A percentile compares a stretch with the other conserved stretches of the same genome.
Conservation (phyloP, 2,329 filamentous ascomycete species). For the Paecilomyces niveus region DNA sequence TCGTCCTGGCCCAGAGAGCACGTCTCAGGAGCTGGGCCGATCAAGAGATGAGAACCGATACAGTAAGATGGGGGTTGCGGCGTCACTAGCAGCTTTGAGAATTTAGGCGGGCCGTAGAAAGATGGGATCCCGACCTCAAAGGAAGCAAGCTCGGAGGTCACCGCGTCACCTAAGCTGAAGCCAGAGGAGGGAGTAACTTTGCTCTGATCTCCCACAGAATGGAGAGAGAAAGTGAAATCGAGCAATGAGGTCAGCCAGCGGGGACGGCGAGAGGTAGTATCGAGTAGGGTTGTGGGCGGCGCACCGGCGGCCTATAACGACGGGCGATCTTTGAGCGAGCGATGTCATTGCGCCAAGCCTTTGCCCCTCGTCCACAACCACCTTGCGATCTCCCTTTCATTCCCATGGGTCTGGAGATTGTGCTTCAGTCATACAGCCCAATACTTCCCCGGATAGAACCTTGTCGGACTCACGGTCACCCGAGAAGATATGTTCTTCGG, state of each 20-base stretch:
- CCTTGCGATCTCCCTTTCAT: background rate
- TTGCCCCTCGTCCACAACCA: background rate
- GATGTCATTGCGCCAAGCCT: slow-evolving; percentile 9
- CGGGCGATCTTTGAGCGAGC: slow-evolving; percentile 3
- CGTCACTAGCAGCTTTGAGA: background rate
- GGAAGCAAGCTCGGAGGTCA: background rate
- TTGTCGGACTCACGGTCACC: background rate
- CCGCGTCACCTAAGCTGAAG: background rate
- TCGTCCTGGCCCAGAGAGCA: too few species aligned
- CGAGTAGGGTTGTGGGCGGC: background rate
- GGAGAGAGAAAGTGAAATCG: slow-evolving; percentile 3
- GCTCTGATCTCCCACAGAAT: background rate
- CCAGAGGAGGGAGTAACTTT: background rate
- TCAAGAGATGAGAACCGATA: background rate
- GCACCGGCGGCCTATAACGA: slow-evolving; percentile 8
- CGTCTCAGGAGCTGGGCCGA: background rate
- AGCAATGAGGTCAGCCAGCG: background rate
- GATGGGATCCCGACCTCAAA: background rate
- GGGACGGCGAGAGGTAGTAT: slow-evolving; percentile 1
- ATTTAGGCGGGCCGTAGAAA: background rate
- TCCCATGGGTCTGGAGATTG: too few species aligned
- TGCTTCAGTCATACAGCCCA: background rate
- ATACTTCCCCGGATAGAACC: background rate
- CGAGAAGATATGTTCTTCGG: background rate
- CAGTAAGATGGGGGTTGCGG: background rate